Conservation (phyloP, 129 eudicot species). For the Flaveria ramosissima region DNA sequence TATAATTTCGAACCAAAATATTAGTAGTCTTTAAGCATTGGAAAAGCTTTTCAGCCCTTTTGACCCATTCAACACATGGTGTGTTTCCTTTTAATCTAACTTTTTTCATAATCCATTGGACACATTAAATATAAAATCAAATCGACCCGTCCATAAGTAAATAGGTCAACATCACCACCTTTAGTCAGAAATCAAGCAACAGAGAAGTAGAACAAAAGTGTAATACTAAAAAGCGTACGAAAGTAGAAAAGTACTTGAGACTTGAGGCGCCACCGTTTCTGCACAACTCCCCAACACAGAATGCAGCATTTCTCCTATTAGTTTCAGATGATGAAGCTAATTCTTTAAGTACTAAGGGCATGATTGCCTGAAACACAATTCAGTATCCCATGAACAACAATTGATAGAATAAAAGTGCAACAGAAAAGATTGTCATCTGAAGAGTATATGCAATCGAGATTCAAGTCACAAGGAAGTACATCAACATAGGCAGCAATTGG, state of each 20-base stretch:
- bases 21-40: not conserved
- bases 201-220: not conserved
- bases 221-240: not conserved
- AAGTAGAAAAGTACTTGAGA: conserved; percentile 64
- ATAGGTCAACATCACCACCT: not conserved
- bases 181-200: not conserved
- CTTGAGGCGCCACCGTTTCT: conserved; percentile 80
- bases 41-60: not conserved
- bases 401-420: not conserved
- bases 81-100: not conserved
- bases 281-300: conserved; percentile 92
- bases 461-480: conserved; percentile 43
- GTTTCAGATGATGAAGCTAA: conserved; percentile 74
- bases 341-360: conserved; percentile 91
- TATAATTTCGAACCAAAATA: not conserved
- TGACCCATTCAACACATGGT: not conserved
- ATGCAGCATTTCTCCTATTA: conserved; percentile 97
- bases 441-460: conserved; percentile 5
- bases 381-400: conserved; percentile 16
- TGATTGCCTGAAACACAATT: conserved; percentile 63
- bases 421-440: not conserved
- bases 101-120: not conserved
- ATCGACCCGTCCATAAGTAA: not conserved
- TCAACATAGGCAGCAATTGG: conserved; percentile 84
- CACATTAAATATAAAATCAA: not conserved